Percentiles rank a stretch among this genome's conserved stretches.
phyloP scores from a whole-genome alignment of 768 basidiomycete species.

The Psilocybe tampanensis region DNA sequence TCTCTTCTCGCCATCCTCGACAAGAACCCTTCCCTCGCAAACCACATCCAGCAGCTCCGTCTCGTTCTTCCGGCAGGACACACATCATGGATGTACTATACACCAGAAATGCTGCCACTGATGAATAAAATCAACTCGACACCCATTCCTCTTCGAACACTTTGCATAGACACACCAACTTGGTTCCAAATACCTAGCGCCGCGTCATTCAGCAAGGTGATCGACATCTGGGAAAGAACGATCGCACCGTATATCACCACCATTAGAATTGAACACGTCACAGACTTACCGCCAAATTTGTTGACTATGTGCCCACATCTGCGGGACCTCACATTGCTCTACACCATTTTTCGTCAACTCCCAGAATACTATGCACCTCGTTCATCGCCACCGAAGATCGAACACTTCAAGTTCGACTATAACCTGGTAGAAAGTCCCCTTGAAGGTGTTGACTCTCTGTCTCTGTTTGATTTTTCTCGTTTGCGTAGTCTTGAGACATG shows the following conservation, averaged over 20 bases:
- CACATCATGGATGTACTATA: background rate
- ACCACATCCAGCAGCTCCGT: background rate
- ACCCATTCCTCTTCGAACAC: too few relatives aligned
- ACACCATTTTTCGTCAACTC: background rate
- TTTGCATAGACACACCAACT: too few relatives aligned
- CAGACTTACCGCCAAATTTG: background rate
- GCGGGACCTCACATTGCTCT: background rate
- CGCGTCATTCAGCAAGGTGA: background rate
- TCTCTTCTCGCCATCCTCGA: background rate
- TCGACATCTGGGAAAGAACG: background rate
- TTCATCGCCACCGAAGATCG: background rate
- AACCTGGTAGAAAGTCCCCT: too few relatives aligned
- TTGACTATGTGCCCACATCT: background rate
- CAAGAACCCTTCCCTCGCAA: background rate
- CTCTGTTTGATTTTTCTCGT: background rate
- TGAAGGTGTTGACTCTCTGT: background rate
- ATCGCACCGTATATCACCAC: background rate
- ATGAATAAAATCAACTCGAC: background rate
- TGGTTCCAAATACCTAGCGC: background rate
- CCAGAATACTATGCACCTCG: background rate
- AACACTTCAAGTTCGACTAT: background rate
- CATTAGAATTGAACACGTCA: background rate
- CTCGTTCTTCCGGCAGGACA: background rate
- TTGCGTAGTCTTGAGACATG: background rate
- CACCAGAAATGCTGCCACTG: background rate